phyloP scores from a whole-genome alignment of 371 early-diverging fungal genomes.

The Mortierella sp. region DNA sequence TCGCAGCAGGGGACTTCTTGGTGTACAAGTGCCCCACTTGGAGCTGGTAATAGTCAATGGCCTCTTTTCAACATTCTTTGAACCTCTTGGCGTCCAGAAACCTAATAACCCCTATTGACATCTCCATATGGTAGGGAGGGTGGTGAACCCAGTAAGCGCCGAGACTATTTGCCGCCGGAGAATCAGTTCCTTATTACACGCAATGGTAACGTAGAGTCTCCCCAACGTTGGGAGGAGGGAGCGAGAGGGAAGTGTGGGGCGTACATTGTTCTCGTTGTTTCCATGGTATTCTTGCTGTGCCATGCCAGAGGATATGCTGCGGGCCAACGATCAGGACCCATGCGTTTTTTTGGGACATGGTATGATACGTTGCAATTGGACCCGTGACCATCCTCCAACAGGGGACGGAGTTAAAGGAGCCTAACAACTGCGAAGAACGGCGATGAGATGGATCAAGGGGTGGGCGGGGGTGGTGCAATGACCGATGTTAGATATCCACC shows the following conservation, averaged over 20 bases:
- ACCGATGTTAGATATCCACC: background rate
- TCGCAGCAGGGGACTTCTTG: constrained; percentile 96
- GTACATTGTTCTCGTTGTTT: too few relatives aligned
- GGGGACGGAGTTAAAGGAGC: constrained; percentile 28
- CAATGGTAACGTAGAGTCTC: constrained; percentile 69
- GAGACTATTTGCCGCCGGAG: constrained; percentile 91
- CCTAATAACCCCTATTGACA: background rate
- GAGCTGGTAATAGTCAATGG: constrained; percentile 77
- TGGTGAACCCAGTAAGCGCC: constrained; percentile 83
- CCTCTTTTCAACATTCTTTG: too few relatives aligned
- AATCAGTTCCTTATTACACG: constrained; percentile 96
- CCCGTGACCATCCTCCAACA: constrained; percentile 37
- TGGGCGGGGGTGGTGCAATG: background rate
- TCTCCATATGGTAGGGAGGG: constrained; percentile 68
- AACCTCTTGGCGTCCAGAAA: background rate
- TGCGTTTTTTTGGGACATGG: constrained; percentile 9
- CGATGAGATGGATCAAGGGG: background rate
- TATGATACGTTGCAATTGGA: constrained; percentile 13
- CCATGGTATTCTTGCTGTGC: background rate
- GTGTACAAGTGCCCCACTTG: constrained; percentile 99
- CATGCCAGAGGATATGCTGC: background rate
- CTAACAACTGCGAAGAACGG: constrained; percentile 4
- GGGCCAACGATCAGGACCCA: constrained; percentile 9
- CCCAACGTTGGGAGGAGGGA: too few relatives aligned
- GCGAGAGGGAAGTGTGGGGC: background rate